Evolutionary conservation across 805 yeast genomes (phyloP), one percentile per base, ranked within the genome.

Genomic region (Candida nanaspora): DNA sequence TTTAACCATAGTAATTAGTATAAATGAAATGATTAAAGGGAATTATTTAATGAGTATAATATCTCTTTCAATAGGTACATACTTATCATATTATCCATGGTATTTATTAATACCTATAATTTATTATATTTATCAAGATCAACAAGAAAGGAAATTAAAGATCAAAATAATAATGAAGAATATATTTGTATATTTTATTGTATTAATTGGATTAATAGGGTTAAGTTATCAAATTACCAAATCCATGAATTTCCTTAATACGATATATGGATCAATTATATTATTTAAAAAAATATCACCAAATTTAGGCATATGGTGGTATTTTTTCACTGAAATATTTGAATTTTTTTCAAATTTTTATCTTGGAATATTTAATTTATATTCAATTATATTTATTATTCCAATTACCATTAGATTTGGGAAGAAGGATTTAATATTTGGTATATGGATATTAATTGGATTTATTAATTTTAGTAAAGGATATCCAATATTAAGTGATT

Each of bases 291-390:
- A 86, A 47, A 76, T 88, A 45, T 70, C 80, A 5, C 98, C 98
- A 22, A 93, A 93, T 61, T 60, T 93, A 48, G 98, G 98, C 0
- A 67, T 93, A 18, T 93, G 99, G 99, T 93, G 99, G 99, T 93
- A 93, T 65, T 80, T 89, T 52, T 93, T 93, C 68, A 84, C 91
- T 33, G 98, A 93, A 61, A 85, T 93, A 78, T 93, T 93, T 63
- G 93, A 83, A 41, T 84, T 80, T 56, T 93, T 91, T 69, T 73
- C 82, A 23, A 79, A 86, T 18, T 88, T 93, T 54, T 93, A 85
- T 68, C 65, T 81, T 31, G 80, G 87, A 10, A 81, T 88, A 18
- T 93, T 89, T 76, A 89, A 88, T 53, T 53, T 89, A 35, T 87
- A 80, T 61, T 62, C 79, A 14, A 66, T 78, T 16, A 64, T 81